A percentile compares a stretch with the other conserved stretches of the same genome.
Conservation (phyloP, 257 asterid genomes). For the Eucommia ulmoides region DNA sequence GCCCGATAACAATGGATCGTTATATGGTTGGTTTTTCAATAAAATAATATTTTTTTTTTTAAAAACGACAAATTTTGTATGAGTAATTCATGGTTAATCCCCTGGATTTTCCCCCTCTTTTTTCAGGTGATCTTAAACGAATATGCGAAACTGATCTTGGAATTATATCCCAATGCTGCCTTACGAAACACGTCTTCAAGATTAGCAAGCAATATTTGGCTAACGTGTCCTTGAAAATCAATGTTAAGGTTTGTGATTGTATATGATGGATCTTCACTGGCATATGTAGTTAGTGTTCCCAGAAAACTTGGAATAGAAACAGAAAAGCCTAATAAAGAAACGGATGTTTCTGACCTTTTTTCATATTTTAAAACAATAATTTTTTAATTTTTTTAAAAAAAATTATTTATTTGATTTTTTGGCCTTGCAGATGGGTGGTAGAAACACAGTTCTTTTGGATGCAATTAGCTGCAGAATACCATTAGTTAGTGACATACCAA, state of each 20-base stretch:
- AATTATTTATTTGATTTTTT: too few relatives aligned
- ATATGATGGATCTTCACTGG: too few relatives aligned
- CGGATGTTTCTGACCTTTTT: too few relatives aligned
- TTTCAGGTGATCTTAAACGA: constrained; percentile 80
- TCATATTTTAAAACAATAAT: too few relatives aligned
- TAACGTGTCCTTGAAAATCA: constrained; percentile 90
- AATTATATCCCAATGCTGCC: constrained; percentile 86
- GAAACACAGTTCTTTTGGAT: constrained; percentile 81
- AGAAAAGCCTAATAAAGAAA: too few relatives aligned
- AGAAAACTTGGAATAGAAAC: too few relatives aligned
- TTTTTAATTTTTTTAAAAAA: too few relatives aligned
- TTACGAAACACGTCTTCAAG: constrained; percentile 92
- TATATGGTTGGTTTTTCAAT: constrained; percentile 48
- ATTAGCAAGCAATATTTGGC: constrained; percentile 96
- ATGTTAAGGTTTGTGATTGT: constrained; percentile 99
- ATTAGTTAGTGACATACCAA: constrained; percentile 90
- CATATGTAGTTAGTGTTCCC: too few relatives aligned
- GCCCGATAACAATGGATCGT: constrained; percentile 89
- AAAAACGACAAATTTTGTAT: too few relatives aligned
- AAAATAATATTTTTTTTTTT: neutral
- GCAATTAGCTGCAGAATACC: constrained; percentile 95
- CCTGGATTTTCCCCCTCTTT: too few relatives aligned
- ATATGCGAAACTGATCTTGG: constrained; percentile 99
- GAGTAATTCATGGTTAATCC: too few relatives aligned
- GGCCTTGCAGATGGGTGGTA: constrained; percentile 86